Conservation (phyloP, 148 eudicot species). For the Camellia japonica region DNA sequence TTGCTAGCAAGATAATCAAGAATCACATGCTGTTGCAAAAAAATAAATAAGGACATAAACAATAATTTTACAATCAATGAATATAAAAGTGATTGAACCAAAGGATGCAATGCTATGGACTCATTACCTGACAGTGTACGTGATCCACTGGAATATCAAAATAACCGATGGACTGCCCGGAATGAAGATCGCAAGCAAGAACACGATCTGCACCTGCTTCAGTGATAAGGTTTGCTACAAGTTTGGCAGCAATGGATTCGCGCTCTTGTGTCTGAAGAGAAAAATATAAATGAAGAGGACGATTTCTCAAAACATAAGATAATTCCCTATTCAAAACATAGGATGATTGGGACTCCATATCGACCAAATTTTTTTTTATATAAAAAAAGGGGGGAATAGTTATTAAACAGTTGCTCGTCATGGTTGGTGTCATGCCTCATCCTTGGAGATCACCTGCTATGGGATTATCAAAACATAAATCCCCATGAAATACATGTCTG, state of each 20-base stretch:
- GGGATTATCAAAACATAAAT: background rate
- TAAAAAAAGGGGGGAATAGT: background rate
- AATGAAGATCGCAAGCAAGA: conserved; percentile 94
- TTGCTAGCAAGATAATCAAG: conserved; percentile 97
- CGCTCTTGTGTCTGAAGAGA: conserved; percentile 85
- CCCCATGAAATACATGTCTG: background rate
- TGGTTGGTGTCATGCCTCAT: background rate
- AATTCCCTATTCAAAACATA: background rate
- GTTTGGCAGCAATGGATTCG: conserved; percentile 91
- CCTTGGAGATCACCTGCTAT: too few relatives aligned
- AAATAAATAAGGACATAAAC: background rate
- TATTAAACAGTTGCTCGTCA: conserved; percentile 1
- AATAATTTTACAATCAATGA: background rate
- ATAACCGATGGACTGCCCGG: conserved; percentile 96
- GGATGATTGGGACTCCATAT: background rate
- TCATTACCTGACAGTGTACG: conserved; percentile 76
- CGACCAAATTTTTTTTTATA: background rate
- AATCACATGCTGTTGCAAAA: conserved; percentile 68
- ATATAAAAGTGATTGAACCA: background rate
- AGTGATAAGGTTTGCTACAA: conserved; percentile 84
- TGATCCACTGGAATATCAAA: conserved; percentile 98
- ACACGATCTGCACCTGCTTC: conserved; percentile 94
- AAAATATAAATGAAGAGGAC: conserved; percentile 1
- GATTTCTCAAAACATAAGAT: background rate
- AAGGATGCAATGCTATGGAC: background rate